Evolutionary conservation across 2,329 filamentous ascomycete species (phyloP).

Genomic region (Claviceps sp.): DNA sequence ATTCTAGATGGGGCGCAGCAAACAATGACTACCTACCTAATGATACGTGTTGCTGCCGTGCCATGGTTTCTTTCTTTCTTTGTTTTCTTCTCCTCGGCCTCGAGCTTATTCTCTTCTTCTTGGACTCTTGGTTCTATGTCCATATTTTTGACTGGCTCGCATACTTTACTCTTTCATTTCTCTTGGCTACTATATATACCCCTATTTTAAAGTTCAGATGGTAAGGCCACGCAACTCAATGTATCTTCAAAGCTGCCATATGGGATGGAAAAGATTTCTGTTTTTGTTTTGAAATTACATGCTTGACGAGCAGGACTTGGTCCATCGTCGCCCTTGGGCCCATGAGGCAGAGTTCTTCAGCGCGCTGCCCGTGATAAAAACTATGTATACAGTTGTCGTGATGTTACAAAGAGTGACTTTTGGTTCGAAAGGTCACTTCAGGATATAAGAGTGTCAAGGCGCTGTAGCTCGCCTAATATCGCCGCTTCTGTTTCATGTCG

Average conservation of each 20-base stretch:
- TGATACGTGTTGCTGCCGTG: not conserved
- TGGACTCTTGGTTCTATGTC: not conserved
- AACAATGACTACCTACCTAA: too few species aligned
- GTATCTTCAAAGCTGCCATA: not conserved
- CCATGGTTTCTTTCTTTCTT: not conserved
- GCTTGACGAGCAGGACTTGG: too few species aligned
- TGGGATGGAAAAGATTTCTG: not conserved
- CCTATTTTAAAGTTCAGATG: conserved; percentile 5
- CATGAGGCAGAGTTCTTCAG: not conserved
- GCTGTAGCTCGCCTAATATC: not conserved
- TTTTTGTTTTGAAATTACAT: not conserved
- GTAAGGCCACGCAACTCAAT: not conserved
- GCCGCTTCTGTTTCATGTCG: conserved; percentile 19
- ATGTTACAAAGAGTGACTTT: too few species aligned
- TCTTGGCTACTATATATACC: conserved; percentile 6
- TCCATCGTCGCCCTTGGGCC: not conserved
- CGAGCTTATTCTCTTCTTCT: not conserved
- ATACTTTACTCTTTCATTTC: not conserved
- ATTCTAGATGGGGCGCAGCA: not conserved
- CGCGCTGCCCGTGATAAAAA: too few species aligned
- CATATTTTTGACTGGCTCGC: not conserved
- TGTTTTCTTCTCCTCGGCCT: not conserved
- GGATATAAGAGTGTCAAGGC: too few species aligned
- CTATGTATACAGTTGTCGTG: too few species aligned
- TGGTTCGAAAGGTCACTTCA: too few species aligned